phyloP scores from a whole-genome alignment of 202 grass and related monocot species.

The Setaria viridis region DNA sequence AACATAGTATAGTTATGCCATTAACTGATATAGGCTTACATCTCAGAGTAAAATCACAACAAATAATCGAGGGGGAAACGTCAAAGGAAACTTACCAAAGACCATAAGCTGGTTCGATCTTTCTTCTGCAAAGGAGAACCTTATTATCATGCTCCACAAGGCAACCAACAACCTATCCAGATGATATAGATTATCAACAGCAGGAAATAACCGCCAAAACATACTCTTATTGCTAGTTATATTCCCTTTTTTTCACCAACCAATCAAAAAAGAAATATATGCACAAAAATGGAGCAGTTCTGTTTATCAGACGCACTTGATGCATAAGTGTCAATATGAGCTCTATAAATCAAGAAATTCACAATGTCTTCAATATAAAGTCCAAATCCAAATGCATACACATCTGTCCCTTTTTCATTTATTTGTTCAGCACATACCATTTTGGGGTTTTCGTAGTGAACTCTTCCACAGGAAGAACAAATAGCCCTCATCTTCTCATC shows the following conservation, averaged over 20 bases:
- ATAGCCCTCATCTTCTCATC: constrained; percentile 94
- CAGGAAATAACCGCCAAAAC: constrained; percentile 2
- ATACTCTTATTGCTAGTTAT: background rate
- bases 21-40: background rate
- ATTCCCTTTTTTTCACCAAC: background rate
- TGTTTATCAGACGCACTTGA: background rate
- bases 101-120: constrained; percentile 95
- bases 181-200: constrained; percentile 6
- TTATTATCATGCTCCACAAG: constrained; percentile 96
- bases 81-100: constrained; percentile 67
- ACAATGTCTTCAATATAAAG: background rate
- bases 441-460: constrained; percentile 97
- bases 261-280: no score
- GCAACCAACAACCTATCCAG: constrained; percentile 89
- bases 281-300: background rate
- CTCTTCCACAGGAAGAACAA: constrained; percentile 81
- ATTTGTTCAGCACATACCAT: constrained; percentile 62
- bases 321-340: background rate
- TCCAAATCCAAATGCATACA: background rate
- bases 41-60: background rate
- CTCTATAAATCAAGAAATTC: constrained; percentile 16
- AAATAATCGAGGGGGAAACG: background rate
- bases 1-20: background rate
- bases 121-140: constrained; percentile 92
- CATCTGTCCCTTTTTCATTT: background rate